These are phyloP conservation scores for Beauveria rudraprayagi DNA, from an alignment of 2,329 filamentous ascomycete genomes.

Conservation along the genomic window DNA sequence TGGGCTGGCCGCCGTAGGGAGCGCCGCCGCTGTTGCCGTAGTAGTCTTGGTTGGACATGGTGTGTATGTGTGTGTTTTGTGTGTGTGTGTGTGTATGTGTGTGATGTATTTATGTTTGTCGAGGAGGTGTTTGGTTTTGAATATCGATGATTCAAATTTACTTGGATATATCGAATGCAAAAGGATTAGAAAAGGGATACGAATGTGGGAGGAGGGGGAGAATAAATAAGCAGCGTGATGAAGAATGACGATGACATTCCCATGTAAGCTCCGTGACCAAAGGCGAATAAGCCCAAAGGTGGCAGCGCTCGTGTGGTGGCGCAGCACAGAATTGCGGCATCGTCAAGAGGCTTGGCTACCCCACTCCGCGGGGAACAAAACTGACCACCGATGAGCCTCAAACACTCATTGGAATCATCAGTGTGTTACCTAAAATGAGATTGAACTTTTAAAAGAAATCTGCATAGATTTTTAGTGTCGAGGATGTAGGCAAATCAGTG, in stretches of 20 bases:
- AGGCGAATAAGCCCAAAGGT: too few relatives aligned
- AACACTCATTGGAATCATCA: too few relatives aligned
- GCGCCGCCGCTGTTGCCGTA: slow-evolving; percentile 25
- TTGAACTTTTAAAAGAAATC: too few relatives aligned
- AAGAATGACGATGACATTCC: background rate
- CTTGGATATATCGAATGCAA: background rate
- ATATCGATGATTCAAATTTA: background rate
- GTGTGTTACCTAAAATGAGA: too few relatives aligned
- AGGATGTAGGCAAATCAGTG: too few relatives aligned
- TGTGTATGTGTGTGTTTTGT: background rate
- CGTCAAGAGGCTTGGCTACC: background rate
- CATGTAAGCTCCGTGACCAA: background rate
- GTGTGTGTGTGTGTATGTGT: background rate
- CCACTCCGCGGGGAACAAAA: background rate
- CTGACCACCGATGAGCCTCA: too few relatives aligned
- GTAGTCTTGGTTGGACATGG: slow-evolving; percentile 31
- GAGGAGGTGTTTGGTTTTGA: background rate
- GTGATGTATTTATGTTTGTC: background rate
- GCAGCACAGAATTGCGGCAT: background rate
- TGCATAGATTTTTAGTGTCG: too few relatives aligned
- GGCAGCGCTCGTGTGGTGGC: slow-evolving; percentile 1
- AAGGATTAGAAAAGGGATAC: background rate
- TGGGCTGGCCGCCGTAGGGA: slow-evolving; percentile 5
- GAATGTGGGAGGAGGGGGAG: background rate
- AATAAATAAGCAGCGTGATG: background rate